Base-by-base conservation (phyloP, 495 filamentous ascomycete genomes). In the Hyphodiscus hymeniophilus region DNA sequence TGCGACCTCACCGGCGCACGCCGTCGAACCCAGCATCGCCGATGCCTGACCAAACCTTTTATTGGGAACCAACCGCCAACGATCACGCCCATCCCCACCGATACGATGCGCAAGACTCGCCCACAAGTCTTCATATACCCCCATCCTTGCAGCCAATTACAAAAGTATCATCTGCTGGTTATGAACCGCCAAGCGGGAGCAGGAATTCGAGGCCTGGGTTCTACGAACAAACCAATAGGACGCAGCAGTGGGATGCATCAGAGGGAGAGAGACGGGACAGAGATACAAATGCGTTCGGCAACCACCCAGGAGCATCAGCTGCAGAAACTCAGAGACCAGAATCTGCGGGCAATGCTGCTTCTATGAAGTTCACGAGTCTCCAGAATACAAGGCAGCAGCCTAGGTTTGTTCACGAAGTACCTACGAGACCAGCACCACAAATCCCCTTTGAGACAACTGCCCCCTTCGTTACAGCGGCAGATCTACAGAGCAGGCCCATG, bases 1-100 rank as follows among this genome's bases (percentile, higher is more conserved):
- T 76, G 18, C 72, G 73, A 54, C 74, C 75, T 48, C 72, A 60
- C 35, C 68, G 69, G 57, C 71, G 73, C 38, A 70, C 62, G 11
- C 69, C 73, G 50, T 76, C 74, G 32, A 74, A 66, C 52, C 71
- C 74, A 39, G 61, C 71, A 4, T 75, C 73, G 21, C 71, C 74
- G 18, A 56, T 17, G 2, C 23, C 66, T 20, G 53, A 54, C 38
- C 67, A 62, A 41, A 52, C 54, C 60, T 70, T 26, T 58, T 63
- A 45, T 64, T 68, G 48, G 66, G 66, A 50, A 60, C 63, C 36
- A 55, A 60, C 60, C 45, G 32, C 12, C 16, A 21, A 7, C 15
- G 46, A 54, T 20, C 57, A 60, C 38, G 54, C 17, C 13, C 57
- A 60, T 40, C 51, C 54, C 11, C 45, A 36, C 49, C 47, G 51